phyloP scores from a whole-genome alignment of 371 early-diverging fungal genomes.

The Saksenaea vasiformis region DNA sequence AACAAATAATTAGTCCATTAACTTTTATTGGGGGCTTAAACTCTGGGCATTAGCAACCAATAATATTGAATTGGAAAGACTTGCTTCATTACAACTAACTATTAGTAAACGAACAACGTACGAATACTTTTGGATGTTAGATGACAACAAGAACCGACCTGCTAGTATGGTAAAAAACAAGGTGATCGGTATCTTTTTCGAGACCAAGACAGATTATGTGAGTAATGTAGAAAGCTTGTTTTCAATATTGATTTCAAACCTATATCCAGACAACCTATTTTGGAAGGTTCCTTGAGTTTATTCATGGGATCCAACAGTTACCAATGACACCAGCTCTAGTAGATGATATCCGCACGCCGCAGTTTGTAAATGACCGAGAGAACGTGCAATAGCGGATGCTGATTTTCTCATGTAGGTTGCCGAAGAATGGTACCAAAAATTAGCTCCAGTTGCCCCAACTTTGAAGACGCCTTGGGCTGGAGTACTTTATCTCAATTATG shows the following conservation, averaged over 20 bases:
- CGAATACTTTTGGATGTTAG: conserved; percentile 66
- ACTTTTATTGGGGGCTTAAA: conserved; percentile 73
- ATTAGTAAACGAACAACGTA: conserved; percentile 62
- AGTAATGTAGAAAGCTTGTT: conserved; percentile 24
- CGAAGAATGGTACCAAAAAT: conserved; percentile 57
- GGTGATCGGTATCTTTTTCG: conserved; percentile 72
- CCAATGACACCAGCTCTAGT: conserved; percentile 74
- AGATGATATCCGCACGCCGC: conserved; percentile 44
- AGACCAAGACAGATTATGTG: conserved; percentile 73
- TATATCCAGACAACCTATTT: conserved; percentile 60
- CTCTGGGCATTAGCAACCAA: conserved; percentile 60
- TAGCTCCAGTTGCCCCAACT: conserved; percentile 27
- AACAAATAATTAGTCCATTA: conserved; percentile 46
- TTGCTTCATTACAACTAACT: conserved; percentile 56
- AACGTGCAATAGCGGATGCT: too few species aligned
- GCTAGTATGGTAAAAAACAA: conserved; percentile 58
- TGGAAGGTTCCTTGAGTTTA: conserved; percentile 64
- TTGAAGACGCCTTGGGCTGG: conserved; percentile 57
- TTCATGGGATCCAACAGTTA: conserved; percentile 81
- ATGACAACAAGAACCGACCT: conserved; percentile 53
- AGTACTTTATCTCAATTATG: conserved; percentile 60
- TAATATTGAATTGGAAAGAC: conserved; percentile 33
- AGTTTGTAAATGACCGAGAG: conserved; percentile 52
- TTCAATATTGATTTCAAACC: background rate
- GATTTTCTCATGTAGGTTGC: conserved; percentile 21